Evolutionary conservation across 2,329 filamentous ascomycete species (phyloP).

Genomic region (Cladosporium oxysporum): DNA sequence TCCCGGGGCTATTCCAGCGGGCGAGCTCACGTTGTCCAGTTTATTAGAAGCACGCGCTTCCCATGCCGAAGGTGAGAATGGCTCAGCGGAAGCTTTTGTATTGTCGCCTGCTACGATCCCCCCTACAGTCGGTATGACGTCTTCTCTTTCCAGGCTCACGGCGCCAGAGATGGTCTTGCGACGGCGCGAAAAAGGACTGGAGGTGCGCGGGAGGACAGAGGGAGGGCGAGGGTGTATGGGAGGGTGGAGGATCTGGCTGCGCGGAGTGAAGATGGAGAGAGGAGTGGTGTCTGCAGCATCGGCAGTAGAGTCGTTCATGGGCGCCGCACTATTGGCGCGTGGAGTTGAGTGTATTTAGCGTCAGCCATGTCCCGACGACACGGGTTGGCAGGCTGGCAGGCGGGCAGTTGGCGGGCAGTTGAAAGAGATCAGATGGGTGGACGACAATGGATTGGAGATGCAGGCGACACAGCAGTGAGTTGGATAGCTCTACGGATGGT

Average conservation of each 20-base stretch:
- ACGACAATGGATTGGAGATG: not conserved
- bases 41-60: conserved; percentile 5
- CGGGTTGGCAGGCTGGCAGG: not conserved
- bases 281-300: not conserved
- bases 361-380: conserved; percentile 2
- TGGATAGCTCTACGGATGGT: not conserved
- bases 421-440: too few relatives aligned
- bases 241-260: not conserved
- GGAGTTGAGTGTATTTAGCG: not conserved
- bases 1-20: not conserved
- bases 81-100: not conserved
- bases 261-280: conserved; percentile 15
- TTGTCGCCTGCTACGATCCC: not conserved
- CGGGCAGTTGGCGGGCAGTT: not conserved
- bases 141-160: not conserved
- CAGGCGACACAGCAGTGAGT: not conserved
- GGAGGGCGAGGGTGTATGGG: conserved; percentile 1
- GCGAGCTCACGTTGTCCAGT: not conserved
- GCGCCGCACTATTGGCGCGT: conserved; percentile 1
- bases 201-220: conserved; percentile 3
- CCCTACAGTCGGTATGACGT: not conserved
- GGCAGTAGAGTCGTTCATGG: conserved; percentile 9
- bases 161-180: conserved; percentile 1
- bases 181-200: conserved; percentile 1
- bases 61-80: conserved; percentile 8